A percentile compares a stretch with the other conserved stretches of the same genome.
phyloP scores from a whole-genome alignment of 371 early-diverging fungal genomes.

The Mortierella sp. region DNA sequence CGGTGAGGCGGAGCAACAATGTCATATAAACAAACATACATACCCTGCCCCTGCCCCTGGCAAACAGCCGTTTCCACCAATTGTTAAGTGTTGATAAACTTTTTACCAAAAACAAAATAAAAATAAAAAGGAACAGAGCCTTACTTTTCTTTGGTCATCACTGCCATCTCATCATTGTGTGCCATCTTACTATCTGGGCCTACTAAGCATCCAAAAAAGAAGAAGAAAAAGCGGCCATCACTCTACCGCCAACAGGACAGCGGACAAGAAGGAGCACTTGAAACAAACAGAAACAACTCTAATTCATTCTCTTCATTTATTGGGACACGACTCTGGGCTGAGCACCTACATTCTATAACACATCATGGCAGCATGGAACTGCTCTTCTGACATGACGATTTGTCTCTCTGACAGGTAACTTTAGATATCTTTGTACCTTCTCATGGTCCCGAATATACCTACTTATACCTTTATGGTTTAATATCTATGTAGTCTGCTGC shows the following conservation, averaged over 20 bases:
- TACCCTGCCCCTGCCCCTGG: too few species aligned
- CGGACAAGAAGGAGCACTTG: neutral
- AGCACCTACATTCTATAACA: neutral
- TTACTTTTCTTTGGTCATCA: neutral
- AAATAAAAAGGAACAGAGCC: neutral
- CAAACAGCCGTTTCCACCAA: too few species aligned
- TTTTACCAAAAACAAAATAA: neutral
- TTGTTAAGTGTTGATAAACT: too few species aligned
- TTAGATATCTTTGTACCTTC: neutral
- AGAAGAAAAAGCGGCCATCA: neutral
- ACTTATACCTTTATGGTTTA: neutral
- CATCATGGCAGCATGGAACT: constrained; percentile 33
- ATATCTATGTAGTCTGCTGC: constrained; percentile 26
- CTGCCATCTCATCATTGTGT: neutral
- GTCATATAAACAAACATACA: too few species aligned
- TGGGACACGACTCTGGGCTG: neutral
- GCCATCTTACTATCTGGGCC: neutral
- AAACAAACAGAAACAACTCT: neutral
- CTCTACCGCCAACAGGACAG: neutral
- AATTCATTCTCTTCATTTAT: neutral
- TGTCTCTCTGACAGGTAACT: constrained; percentile 46
- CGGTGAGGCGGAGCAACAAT: too few species aligned
- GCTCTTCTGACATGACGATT: constrained; percentile 33
- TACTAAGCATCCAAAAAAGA: neutral
- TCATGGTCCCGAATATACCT: neutral